phyloP scores from a whole-genome alignment of 176 grass and related monocot genomes.

The Carex cristatella region DNA sequence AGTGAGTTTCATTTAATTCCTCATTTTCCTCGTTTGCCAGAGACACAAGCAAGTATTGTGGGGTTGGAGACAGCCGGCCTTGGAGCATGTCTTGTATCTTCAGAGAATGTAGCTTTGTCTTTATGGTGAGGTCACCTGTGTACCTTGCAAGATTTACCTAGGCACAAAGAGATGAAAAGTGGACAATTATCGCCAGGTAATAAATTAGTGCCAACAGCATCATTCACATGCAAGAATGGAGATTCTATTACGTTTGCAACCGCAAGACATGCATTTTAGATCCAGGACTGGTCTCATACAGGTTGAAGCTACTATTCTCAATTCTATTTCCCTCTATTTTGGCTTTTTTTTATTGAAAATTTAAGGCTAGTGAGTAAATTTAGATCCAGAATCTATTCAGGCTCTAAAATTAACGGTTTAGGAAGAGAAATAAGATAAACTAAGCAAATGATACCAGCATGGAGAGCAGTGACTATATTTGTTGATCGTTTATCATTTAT shows the following conservation, averaged over 20 bases:
- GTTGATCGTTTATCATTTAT: background rate
- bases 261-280: background rate
- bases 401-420: background rate
- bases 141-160: constrained; percentile 83
- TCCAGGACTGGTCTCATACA: background rate
- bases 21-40: constrained; percentile 83
- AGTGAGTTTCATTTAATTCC: constrained; percentile 29
- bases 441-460: background rate
- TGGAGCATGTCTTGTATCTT: constrained; percentile 87
- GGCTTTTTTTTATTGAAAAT: background rate
- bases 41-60: constrained; percentile 73
- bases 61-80: constrained; percentile 42
- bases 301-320: background rate
- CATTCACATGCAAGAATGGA: background rate
- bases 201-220: background rate
- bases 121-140: constrained; percentile 62
- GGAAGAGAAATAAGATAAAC: background rate
- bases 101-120: constrained; percentile 88
- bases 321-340: background rate
- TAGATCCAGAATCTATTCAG: background rate
- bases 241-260: background rate
- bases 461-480: background rate
- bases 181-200: background rate
- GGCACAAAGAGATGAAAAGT: constrained; percentile 21
- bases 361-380: background rate